Evolutionary conservation across 2,329 filamentous ascomycete species (phyloP).

Genomic region (Neophaeococcomyces aloes): DNA sequence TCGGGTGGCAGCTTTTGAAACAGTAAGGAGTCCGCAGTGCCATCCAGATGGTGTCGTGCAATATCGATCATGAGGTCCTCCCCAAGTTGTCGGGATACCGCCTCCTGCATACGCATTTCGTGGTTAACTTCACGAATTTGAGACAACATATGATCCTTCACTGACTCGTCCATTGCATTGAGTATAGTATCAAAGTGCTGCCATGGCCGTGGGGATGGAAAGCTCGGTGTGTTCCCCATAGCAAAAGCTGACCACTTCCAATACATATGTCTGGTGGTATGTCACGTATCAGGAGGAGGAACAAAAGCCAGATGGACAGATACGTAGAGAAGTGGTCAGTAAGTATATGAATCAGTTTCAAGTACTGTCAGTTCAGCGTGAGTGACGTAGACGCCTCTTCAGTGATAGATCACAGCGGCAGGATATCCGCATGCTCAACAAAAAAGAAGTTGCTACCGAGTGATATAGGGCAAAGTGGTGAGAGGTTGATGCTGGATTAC

Average conservation of each 20-base stretch:
- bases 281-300: too few species aligned
- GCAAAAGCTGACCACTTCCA: background rate
- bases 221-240: background rate
- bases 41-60: background rate
- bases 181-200: background rate
- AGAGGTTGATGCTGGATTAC: too few species aligned
- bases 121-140: constrained; percentile 1
- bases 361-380: too few species aligned
- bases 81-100: constrained; percentile 2
- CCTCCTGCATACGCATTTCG: background rate
- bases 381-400: too few species aligned
- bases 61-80: constrained; percentile 1
- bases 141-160: background rate
- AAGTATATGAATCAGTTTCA: too few species aligned
- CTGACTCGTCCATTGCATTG: background rate
- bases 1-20: constrained; percentile 7
- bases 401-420: too few species aligned
- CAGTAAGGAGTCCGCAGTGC: constrained; percentile 1
- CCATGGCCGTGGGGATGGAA: background rate
- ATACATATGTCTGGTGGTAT: too few species aligned
- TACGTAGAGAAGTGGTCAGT: too few species aligned
- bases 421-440: too few species aligned
- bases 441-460: too few species aligned
- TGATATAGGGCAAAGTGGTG: too few species aligned
- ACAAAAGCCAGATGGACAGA: too few species aligned